Evolutionary conservation across 2,329 filamentous ascomycete genomes (phyloP).

Genomic region (Arthrinium phaeospermum): DNA sequence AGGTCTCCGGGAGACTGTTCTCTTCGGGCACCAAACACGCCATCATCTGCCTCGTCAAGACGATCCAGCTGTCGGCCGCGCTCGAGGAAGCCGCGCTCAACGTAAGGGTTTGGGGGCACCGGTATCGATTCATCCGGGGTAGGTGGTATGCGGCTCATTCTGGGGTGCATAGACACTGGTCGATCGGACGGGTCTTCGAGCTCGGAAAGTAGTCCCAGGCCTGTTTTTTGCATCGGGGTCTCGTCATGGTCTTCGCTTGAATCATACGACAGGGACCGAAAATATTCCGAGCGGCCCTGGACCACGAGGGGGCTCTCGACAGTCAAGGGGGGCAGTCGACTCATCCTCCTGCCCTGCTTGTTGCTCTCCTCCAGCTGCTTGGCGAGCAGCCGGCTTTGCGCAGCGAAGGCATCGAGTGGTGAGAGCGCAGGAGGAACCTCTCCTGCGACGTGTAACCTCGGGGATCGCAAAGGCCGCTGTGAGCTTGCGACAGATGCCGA

Average conservation of each 20-base stretch:
- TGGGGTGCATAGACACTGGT: slow-evolving; percentile 76
- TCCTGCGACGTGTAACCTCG: slow-evolving; percentile 76
- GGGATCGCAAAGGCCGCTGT: slow-evolving; percentile 68
- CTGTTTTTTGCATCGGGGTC: slow-evolving; percentile 43
- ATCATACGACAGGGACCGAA: slow-evolving; percentile 75
- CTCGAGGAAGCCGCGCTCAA: slow-evolving; percentile 50
- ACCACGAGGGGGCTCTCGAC: slow-evolving; percentile 80
- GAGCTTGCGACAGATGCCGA: slow-evolving; percentile 53
- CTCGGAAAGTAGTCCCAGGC: slow-evolving; percentile 58
- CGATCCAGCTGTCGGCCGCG: slow-evolving; percentile 48
- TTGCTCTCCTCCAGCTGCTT: slow-evolving; percentile 83
- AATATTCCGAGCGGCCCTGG: slow-evolving; percentile 80
- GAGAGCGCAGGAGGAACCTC: slow-evolving; percentile 89
- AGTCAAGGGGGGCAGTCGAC: slow-evolving; percentile 81
- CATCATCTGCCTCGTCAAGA: slow-evolving; percentile 43
- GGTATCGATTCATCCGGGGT: slow-evolving; percentile 56
- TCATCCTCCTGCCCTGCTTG: slow-evolving; percentile 78
- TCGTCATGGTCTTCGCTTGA: slow-evolving; percentile 55
- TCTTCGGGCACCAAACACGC: slow-evolving; percentile 58
- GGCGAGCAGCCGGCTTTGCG: slow-evolving; percentile 87
- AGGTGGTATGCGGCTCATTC: slow-evolving; percentile 68
- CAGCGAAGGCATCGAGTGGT: slow-evolving; percentile 91
- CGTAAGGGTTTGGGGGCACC: slow-evolving; percentile 46
- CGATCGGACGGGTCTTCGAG: slow-evolving; percentile 62
- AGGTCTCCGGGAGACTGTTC: slow-evolving; percentile 64